Evolutionary conservation across 1,284 basidiomycete species (phyloP).

Genomic region (Microbotryum silenes-acaulis): DNA sequence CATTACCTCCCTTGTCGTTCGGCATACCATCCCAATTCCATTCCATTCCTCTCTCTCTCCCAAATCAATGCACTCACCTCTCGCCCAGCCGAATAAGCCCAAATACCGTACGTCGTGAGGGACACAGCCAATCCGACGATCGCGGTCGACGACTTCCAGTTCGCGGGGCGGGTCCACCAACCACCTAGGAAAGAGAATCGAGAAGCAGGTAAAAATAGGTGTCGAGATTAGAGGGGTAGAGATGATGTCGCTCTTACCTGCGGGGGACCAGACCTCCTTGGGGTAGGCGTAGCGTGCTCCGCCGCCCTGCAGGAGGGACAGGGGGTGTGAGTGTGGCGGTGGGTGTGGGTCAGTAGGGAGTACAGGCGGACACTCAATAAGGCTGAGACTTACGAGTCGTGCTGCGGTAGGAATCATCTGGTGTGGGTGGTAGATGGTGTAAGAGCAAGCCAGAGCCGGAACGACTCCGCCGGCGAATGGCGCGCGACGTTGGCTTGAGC

Average conservation of each 20-base stretch:
- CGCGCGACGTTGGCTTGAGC: no score
- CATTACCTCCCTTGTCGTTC: background rate
- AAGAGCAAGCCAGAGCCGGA: no score
- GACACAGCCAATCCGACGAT: conserved; percentile 45
- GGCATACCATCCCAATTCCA: conserved; percentile 2
- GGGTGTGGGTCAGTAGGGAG: background rate
- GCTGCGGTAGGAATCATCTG: background rate
- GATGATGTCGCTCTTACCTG: conserved; percentile 29
- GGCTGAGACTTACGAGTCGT: background rate
- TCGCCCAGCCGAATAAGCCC: conserved; percentile 46
- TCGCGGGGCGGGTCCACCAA: conserved; percentile 51
- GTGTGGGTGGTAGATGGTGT: background rate
- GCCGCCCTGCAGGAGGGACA: conserved; percentile 33
- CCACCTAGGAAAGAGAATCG: conserved; percentile 41
- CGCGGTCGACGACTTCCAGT: conserved; percentile 50
- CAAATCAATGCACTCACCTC: conserved; percentile 44
- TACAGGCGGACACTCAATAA: background rate
- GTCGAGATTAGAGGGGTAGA: background rate
- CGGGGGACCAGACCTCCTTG: conserved; percentile 52
- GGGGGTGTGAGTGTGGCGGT: background rate
- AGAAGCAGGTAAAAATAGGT: background rate
- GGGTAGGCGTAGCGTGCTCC: conserved; percentile 50
- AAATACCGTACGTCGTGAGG: conserved; percentile 46
- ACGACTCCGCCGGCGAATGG: no score
- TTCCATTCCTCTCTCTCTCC: background rate